Percentiles rank a stretch among this genome's conserved stretches.
phyloP scores from a whole-genome alignment of 2,329 filamentous ascomycete species.

The Plenodomus biglobosus region DNA sequence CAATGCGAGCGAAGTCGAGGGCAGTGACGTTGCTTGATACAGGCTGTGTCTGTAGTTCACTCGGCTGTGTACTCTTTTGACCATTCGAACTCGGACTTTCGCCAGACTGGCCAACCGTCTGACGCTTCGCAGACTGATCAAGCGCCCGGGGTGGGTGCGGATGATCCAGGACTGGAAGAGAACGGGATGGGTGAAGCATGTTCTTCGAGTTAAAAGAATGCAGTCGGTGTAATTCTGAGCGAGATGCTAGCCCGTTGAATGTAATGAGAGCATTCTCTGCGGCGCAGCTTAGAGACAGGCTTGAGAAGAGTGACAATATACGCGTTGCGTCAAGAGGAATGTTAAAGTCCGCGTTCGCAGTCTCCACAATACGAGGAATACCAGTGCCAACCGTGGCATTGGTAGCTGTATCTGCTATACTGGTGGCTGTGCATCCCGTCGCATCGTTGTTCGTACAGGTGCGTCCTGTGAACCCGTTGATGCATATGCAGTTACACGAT shows the following conservation, averaged over 20 bases:
- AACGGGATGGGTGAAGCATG: constrained; percentile 23
- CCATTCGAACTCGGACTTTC: constrained; percentile 31
- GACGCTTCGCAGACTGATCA: constrained; percentile 18
- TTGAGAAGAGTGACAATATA: constrained; percentile 75
- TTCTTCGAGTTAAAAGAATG: constrained; percentile 24
- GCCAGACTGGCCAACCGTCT: constrained; percentile 37
- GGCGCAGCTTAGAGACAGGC: constrained; percentile 74
- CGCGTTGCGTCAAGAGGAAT: constrained; percentile 70
- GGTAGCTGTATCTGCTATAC: constrained; percentile 45
- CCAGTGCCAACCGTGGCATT: constrained; percentile 76
- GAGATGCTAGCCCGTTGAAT: constrained; percentile 61
- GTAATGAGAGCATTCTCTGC: constrained; percentile 86
- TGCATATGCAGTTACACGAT: constrained; percentile 82
- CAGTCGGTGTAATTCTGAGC: constrained; percentile 20
- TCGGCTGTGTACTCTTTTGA: constrained; percentile 12
- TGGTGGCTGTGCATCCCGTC: constrained; percentile 58
- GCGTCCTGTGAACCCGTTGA: constrained; percentile 77
- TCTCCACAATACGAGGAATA: constrained; percentile 71
- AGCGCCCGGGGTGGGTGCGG: constrained; percentile 19
- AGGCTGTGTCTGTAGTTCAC: constrained; percentile 27
- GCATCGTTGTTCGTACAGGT: constrained; percentile 57
- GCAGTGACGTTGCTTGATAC: constrained; percentile 41
- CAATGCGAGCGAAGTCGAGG: constrained; percentile 51
- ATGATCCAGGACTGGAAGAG: constrained; percentile 27
- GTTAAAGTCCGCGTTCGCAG: constrained; percentile 68